Conservation (phyloP, 352 stramenopile species). For the Elongisporangium senticosum region DNA sequence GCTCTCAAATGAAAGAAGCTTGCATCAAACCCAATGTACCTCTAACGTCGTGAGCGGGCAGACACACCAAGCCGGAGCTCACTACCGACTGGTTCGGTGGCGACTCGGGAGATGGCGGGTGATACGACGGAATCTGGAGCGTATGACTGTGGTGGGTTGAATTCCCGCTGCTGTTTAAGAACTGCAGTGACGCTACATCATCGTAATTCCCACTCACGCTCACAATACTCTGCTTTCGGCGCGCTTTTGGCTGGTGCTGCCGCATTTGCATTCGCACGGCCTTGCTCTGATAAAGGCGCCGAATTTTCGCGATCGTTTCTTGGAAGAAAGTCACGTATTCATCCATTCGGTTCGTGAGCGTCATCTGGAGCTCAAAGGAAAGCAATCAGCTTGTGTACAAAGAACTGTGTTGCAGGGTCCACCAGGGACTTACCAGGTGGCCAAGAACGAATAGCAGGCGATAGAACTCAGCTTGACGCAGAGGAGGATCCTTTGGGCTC, state of each 20-base stretch:
- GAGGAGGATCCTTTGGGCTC: slow-evolving; percentile 42
- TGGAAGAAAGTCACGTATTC: slow-evolving; percentile 79
- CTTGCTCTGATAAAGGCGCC: slow-evolving; percentile 42
- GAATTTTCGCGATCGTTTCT: slow-evolving; percentile 57
- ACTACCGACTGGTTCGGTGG: background rate
- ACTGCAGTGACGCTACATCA: background rate
- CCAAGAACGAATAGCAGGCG: slow-evolving; percentile 66
- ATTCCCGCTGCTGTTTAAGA: background rate
- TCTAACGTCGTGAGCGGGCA: background rate
- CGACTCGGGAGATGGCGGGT: background rate
- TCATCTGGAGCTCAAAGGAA: slow-evolving; percentile 37
- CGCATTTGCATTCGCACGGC: slow-evolving; percentile 10
- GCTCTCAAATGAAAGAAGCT: background rate
- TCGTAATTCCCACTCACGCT: slow-evolving; percentile 5
- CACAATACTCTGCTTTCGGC: slow-evolving; percentile 19
- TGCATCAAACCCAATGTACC: background rate
- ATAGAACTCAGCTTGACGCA: slow-evolving; percentile 54
- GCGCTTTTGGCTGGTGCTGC: slow-evolving; percentile 18
- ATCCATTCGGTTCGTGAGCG: slow-evolving; percentile 46
- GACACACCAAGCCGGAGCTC: background rate
- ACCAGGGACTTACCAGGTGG: slow-evolving; percentile 48
- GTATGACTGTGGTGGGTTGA: background rate
- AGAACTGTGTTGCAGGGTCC: background rate
- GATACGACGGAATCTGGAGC: background rate
- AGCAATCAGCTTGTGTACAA: background rate